Base-by-base conservation (phyloP, 352 stramenopile genomes). In the Pythium guiyangense region DNA sequence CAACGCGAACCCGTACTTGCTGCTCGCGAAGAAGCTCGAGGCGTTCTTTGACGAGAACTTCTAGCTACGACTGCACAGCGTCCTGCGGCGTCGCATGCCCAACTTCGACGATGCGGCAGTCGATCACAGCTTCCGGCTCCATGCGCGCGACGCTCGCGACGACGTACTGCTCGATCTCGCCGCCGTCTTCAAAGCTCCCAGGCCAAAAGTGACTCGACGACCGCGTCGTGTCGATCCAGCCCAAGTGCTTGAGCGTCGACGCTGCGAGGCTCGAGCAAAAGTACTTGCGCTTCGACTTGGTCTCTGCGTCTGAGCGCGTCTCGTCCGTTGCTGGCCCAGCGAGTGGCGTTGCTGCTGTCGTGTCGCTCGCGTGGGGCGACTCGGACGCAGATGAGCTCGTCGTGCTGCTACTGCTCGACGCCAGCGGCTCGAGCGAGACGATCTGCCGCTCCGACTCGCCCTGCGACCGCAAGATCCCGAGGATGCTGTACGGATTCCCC, bases 221-320 rank as follows among this genome's bases (percentile, higher is more conserved):
- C 17, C 79, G 77, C 22, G 59, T 85, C 1, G 80, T 90, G 8
- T 86, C 49, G 34, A 94, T 59, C 84, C 84, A 94, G 0, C 82
- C 82, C 6, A 94, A 31, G 17, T 92, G 70, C 56, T 91, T 92
- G 49, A 90, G 76, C 12, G 82, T 76, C n/a, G 82, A 79, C 6
- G 84, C 84, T 14, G 80, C 84, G 11, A 94, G 69, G 39, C 82
- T 90, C 15, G 84, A 94, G 54, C 84, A 94, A 70, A 94, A 92
- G 53, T 92, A 94, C 64, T 92, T 92, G 43, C 75, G 78, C 59
- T 86, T 84, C 26, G 52, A 57, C 25, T 44, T 14, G 18, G 37
- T 6, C 4, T 25, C 35, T 37, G 31, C 31, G 10, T 10, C 31
- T 14, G 31, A 14, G 31, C 31, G 31, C 31, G 5, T 6, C 31